A percentile compares a stretch with the other conserved stretches of the same genome.
phyloP scores from a whole-genome alignment of 2,329 filamentous ascomycete genomes.

The Sporothrix dimorphospora region DNA sequence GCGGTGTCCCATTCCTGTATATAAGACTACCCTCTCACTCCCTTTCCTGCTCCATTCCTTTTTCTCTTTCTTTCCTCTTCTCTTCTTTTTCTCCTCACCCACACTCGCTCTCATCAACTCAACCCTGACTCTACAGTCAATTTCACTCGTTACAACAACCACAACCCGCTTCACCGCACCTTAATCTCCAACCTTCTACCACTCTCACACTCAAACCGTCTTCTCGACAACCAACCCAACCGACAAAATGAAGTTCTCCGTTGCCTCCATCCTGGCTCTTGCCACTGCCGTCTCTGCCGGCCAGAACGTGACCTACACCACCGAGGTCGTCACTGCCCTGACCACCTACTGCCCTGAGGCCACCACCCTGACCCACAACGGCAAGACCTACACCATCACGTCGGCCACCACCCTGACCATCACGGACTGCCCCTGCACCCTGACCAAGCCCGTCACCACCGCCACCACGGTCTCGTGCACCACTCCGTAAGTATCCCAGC shows the following conservation, averaged over 20 bases:
- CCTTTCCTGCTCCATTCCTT: constrained; percentile 32
- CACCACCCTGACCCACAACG: constrained; percentile 65
- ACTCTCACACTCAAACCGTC: constrained; percentile 35
- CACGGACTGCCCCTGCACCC: constrained; percentile 69
- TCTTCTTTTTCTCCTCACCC: constrained; percentile 52
- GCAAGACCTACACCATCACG: constrained; percentile 70
- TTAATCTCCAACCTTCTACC: constrained; percentile 34
- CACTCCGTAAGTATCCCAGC: constrained; percentile 52
- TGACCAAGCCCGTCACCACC: constrained; percentile 61
- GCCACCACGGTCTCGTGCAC: constrained; percentile 57
- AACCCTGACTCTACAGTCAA: constrained; percentile 60
- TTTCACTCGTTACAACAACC: constrained; percentile 56
- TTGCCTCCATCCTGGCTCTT: constrained; percentile 56
- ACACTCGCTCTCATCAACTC: constrained; percentile 50
- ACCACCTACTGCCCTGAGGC: constrained; percentile 73
- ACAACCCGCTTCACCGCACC: constrained; percentile 38
- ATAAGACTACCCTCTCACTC: constrained; percentile 36
- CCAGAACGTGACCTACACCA: constrained; percentile 58
- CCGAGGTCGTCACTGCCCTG: constrained; percentile 66
- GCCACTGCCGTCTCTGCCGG: constrained; percentile 51
- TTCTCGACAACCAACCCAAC: constrained; percentile 48
- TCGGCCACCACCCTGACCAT: constrained; percentile 66
- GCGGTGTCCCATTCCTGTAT: constrained; percentile 30
- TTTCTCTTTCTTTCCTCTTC: constrained; percentile 45
- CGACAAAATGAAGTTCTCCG: constrained; percentile 68